phyloP scores from a whole-genome alignment of 2,329 filamentous ascomycete genomes.

The Aspergillus tanneri region DNA sequence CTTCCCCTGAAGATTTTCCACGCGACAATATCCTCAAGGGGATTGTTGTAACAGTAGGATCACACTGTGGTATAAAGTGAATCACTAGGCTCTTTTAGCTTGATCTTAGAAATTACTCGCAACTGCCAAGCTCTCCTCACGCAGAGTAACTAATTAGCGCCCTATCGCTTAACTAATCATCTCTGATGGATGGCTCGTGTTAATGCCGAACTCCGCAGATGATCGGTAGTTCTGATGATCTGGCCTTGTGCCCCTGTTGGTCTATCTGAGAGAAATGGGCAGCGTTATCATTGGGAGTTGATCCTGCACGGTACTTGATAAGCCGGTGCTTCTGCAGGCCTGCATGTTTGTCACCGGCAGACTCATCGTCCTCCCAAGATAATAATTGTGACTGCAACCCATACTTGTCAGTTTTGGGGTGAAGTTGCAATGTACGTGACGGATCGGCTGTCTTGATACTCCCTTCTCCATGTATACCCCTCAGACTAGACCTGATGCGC shows the following conservation, averaged over 20 bases:
- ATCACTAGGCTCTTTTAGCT: neutral
- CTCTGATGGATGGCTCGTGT: no score
- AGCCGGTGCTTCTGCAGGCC: neutral
- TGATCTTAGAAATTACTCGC: conserved; percentile 1
- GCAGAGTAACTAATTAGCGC: neutral
- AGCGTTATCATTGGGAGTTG: neutral
- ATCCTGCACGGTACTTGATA: neutral
- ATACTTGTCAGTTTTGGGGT: neutral
- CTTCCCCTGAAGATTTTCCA: neutral
- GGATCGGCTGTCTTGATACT: neutral
- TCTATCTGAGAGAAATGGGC: neutral
- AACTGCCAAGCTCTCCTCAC: conserved; percentile 1
- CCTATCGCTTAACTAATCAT: neutral
- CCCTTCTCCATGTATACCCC: neutral
- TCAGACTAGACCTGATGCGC: neutral
- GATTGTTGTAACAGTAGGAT: conserved; percentile 10
- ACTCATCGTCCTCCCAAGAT: neutral
- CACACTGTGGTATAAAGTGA: neutral
- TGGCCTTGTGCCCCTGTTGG: neutral
- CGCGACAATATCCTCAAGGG: neutral
- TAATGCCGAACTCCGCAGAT: no score
- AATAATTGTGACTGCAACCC: neutral
- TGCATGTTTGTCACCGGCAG: neutral
- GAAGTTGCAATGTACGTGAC: neutral
- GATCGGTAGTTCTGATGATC: neutral